These are phyloP conservation scores for Novymonas esmeraldas DNA, from an alignment of 208 protist genomes.

Conservation along the genomic window DNA sequence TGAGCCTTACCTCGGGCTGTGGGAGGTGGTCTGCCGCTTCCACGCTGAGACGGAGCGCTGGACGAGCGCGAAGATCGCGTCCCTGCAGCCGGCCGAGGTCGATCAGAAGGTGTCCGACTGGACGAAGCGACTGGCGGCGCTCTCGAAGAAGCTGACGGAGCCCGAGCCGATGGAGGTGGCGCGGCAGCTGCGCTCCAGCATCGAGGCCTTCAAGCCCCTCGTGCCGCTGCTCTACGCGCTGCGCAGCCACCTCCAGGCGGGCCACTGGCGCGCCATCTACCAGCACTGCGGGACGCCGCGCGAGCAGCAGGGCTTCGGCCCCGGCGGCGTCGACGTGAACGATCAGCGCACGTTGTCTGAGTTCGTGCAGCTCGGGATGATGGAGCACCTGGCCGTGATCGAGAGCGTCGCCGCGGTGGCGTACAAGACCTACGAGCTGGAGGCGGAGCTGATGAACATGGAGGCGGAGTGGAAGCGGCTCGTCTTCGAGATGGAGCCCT, in stretches of 20 bases:
- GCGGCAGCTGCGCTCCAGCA: conserved; percentile 78
- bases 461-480: conserved; percentile 94
- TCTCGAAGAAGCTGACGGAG: conserved; percentile 90
- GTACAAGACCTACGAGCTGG: conserved; percentile 91
- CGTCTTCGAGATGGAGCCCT: conserved; percentile 93
- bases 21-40: conserved; percentile 89
- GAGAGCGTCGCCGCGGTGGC: conserved; percentile 87
- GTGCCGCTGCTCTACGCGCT: conserved; percentile 94
- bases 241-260: conserved; percentile 92
- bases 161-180: conserved; percentile 80
- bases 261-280: conserved; percentile 94
- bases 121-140: conserved; percentile 78
- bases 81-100: conserved; percentile 77
- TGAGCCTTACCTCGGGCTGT: conserved; percentile 91
- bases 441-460: conserved; percentile 93
- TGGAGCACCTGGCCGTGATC: conserved; percentile 81
- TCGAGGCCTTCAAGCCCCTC: conserved; percentile 93
- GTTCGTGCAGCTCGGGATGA: conserved; percentile 88
- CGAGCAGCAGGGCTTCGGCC: conserved; percentile 84
- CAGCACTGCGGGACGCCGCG: conserved; percentile 82
- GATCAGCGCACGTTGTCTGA: conserved; percentile 80
- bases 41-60: conserved; percentile 88
- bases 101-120: conserved; percentile 87
- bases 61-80: conserved; percentile 88
- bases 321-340: conserved; percentile 84